These are phyloP conservation scores for Phialophora verrucosa DNA, from an alignment of 2,329 filamentous ascomycete species.

Conservation along the genomic window DNA sequence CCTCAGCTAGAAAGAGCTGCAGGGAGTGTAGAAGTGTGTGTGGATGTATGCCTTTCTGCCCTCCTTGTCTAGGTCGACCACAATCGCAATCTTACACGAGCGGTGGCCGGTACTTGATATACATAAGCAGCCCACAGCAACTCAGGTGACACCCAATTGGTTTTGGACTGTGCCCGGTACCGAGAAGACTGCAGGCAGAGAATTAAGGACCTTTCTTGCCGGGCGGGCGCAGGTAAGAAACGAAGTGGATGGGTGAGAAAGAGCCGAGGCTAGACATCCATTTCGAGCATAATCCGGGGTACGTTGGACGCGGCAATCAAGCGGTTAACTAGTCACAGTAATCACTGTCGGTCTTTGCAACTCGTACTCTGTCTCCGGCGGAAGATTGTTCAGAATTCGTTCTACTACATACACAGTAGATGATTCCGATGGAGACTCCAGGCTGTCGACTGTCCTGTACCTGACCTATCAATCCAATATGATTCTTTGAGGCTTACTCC, in stretches of 20 bases:
- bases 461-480: no score
- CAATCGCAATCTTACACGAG: background rate
- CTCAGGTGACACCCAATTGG: background rate
- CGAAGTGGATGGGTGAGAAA: background rate
- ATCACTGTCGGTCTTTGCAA: background rate
- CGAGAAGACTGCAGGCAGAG: background rate
- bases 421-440: no score
- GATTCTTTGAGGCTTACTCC: no score
- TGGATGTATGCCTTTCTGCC: background rate
- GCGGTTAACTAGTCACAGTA: background rate
- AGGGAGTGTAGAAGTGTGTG: background rate
- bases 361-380: background rate
- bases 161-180: background rate
- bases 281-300: conserved; percentile 15
- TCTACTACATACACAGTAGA: background rate
- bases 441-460: no score
- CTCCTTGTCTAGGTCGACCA: background rate
- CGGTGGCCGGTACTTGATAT: background rate
- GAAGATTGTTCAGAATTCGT: background rate
- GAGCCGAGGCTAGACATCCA: conserved; percentile 21
- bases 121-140: background rate
- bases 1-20: background rate
- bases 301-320: conserved; percentile 4
- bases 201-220: background rate
- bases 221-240: background rate